These are phyloP conservation scores for Gilbertella persicaria DNA, from an alignment of 371 early-diverging fungal species.

Conservation along the genomic window DNA sequence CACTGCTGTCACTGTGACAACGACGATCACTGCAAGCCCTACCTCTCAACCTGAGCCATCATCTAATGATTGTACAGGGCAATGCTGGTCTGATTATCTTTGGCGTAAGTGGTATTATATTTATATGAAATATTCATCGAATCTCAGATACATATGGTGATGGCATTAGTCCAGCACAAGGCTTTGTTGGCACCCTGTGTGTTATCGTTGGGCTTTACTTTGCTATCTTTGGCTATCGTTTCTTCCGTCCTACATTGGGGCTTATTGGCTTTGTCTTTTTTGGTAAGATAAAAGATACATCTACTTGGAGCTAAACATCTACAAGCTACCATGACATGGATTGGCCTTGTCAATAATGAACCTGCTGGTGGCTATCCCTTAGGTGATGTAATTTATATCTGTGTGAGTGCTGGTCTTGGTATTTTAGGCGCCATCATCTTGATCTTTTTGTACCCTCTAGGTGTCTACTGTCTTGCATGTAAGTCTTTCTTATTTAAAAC, in stretches of 20 bases:
- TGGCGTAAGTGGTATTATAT: slow-evolving; percentile 34
- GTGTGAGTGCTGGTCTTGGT: slow-evolving; percentile 48
- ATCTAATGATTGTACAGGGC: slow-evolving; percentile 20
- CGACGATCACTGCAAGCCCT: slow-evolving; percentile 17
- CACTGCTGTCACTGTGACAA: slow-evolving; percentile 39
- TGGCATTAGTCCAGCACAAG: slow-evolving; percentile 42
- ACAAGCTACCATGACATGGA: slow-evolving; percentile 51
- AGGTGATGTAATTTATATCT: slow-evolving; percentile 42
- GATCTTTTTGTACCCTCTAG: slow-evolving; percentile 32
- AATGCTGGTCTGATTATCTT: slow-evolving; percentile 47
- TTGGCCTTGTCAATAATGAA: slow-evolving; percentile 52
- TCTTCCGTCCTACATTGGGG: slow-evolving; percentile 43
- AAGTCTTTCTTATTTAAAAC: background rate
- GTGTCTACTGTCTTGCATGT: slow-evolving; percentile 19
- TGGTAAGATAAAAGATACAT: slow-evolving; percentile 26
- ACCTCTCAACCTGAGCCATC: slow-evolving; percentile 1
- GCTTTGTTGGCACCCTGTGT: slow-evolving; percentile 42
- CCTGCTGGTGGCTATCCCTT: slow-evolving; percentile 43
- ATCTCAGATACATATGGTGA: slow-evolving; percentile 46
- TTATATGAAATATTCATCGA: background rate
- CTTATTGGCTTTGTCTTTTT: slow-evolving; percentile 53
- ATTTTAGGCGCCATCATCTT: slow-evolving; percentile 37
- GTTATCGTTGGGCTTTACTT: slow-evolving; percentile 44
- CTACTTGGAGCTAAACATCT: background rate
- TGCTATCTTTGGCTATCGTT: slow-evolving; percentile 42